phyloP scores from a whole-genome alignment of 2,329 filamentous ascomycete species.

The Fonsecaea multimorphosa region DNA sequence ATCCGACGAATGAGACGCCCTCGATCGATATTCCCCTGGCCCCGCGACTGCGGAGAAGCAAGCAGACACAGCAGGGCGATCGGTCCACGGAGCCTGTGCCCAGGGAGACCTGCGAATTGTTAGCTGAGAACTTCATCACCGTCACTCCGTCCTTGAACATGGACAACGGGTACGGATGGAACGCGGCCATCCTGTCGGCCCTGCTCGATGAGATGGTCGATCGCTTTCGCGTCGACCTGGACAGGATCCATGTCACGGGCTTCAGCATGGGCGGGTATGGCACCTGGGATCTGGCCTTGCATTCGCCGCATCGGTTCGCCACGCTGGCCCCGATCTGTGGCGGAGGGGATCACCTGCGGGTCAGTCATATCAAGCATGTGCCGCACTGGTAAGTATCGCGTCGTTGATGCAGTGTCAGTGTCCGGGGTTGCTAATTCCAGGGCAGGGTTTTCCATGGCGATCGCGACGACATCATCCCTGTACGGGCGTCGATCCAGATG shows the following conservation, averaged over 20 bases:
- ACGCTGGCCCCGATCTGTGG: constrained; percentile 31
- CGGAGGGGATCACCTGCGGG: constrained; percentile 26
- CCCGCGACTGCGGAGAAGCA: constrained; percentile 15
- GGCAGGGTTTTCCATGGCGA: constrained; percentile 31
- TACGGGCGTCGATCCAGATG: constrained; percentile 29
- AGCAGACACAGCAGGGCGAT: constrained; percentile 23
- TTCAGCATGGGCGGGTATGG: constrained; percentile 36
- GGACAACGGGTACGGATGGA: constrained; percentile 32
- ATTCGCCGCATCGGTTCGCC: constrained; percentile 31
- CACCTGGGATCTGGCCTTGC: constrained; percentile 29
- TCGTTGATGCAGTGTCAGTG: no score
- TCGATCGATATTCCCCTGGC: constrained; percentile 27
- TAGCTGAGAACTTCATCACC: constrained; percentile 33
- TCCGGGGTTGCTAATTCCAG: background rate
- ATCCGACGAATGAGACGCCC: constrained; percentile 12
- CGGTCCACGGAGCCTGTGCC: constrained; percentile 27
- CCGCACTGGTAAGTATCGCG: constrained; percentile 30
- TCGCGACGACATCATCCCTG: constrained; percentile 29
- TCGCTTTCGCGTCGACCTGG: constrained; percentile 29
- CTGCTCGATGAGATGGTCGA: constrained; percentile 32
- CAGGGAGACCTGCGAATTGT: constrained; percentile 20
- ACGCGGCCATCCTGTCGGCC: constrained; percentile 28
- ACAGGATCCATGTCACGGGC: constrained; percentile 32
- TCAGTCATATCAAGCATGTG: constrained; percentile 28
- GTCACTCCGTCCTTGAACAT: constrained; percentile 33